Conservation (phyloP, 768 basidiomycete species). For the Boletus reticuloceps region DNA sequence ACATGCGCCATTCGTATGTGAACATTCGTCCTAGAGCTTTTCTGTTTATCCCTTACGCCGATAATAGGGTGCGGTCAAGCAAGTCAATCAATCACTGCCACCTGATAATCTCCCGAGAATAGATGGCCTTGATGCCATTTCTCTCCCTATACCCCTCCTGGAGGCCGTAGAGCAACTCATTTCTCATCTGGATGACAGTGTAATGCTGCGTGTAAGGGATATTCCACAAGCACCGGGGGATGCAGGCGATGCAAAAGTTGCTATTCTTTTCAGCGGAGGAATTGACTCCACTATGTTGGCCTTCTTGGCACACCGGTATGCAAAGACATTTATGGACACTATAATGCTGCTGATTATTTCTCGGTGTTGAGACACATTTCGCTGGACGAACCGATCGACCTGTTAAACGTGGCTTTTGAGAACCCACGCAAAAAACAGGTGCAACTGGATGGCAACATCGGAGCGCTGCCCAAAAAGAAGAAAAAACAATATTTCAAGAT, state of each 20-base stretch:
- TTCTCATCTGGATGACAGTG: constrained; percentile 58
- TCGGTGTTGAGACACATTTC: constrained; percentile 59
- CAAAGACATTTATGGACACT: neutral
- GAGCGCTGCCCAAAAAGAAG: constrained; percentile 44
- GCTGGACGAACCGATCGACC: constrained; percentile 77
- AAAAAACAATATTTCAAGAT: constrained; percentile 31
- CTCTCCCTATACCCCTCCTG: constrained; percentile 29
- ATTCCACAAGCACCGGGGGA: constrained; percentile 52
- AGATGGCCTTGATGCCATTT: constrained; percentile 19
- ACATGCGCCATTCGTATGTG: constrained; percentile 24
- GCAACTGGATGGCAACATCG: constrained; percentile 45
- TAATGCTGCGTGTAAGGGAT: constrained; percentile 62
- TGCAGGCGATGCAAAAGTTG: constrained; percentile 55
- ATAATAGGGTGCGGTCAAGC: constrained; percentile 41
- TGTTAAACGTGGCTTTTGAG: constrained; percentile 93
- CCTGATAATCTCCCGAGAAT: constrained; percentile 38
- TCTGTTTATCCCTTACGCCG: neutral
- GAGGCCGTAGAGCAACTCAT: constrained; percentile 51
- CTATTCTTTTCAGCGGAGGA: constrained; percentile 92
- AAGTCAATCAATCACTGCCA: constrained; percentile 50
- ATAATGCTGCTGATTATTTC: neutral
- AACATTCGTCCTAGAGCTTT: neutral
- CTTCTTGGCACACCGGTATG: constrained; percentile 73
- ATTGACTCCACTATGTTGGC: constrained; percentile 89
- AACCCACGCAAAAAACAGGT: constrained; percentile 78